phyloP scores from a whole-genome alignment of 768 basidiomycete species.

The Lentinula aciculospora region DNA sequence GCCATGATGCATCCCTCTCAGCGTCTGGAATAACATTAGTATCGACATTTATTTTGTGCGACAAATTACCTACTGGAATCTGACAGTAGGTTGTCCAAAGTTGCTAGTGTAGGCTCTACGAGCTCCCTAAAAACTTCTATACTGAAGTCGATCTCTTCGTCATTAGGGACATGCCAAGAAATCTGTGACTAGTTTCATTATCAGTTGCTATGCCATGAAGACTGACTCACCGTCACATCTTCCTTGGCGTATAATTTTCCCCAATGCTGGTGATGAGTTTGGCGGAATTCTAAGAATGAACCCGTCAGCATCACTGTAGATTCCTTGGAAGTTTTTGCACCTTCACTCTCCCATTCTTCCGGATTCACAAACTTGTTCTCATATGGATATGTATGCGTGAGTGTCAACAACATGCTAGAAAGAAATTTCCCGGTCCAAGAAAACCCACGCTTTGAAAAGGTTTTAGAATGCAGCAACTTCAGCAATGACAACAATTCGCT shows the following conservation, averaged over 20 bases:
- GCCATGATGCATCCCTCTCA: conserved; percentile 59
- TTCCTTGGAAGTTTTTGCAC: conserved; percentile 29
- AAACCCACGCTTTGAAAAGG: conserved; percentile 76
- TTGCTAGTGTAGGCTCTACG: conserved; percentile 54
- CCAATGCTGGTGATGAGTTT: conserved; percentile 71
- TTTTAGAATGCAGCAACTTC: conserved; percentile 59
- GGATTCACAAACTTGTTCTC: conserved; percentile 81
- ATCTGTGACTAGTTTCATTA: conserved; percentile 32
- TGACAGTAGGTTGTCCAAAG: conserved; percentile 49
- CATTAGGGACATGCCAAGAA: conserved; percentile 73
- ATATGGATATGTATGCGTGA: conserved; percentile 75
- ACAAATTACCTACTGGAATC: conserved; percentile 35
- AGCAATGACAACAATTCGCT: conserved; percentile 57
- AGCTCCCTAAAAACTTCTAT: conserved; percentile 63
- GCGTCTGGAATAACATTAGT: conserved; percentile 24
- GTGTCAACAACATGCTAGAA: conserved; percentile 62
- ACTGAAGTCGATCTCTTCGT: conserved; percentile 70
- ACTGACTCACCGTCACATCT: conserved; percentile 55
- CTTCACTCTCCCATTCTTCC: conserved; percentile 67
- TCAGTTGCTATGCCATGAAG: background rate
- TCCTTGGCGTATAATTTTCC: conserved; percentile 69
- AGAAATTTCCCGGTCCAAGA: conserved; percentile 77
- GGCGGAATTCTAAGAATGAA: conserved; percentile 49
- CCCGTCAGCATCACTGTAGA: background rate
- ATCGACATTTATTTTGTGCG: background rate